phyloP scores from a whole-genome alignment of 2,329 filamentous ascomycete genomes.

The Acrocalymma vagum region DNA sequence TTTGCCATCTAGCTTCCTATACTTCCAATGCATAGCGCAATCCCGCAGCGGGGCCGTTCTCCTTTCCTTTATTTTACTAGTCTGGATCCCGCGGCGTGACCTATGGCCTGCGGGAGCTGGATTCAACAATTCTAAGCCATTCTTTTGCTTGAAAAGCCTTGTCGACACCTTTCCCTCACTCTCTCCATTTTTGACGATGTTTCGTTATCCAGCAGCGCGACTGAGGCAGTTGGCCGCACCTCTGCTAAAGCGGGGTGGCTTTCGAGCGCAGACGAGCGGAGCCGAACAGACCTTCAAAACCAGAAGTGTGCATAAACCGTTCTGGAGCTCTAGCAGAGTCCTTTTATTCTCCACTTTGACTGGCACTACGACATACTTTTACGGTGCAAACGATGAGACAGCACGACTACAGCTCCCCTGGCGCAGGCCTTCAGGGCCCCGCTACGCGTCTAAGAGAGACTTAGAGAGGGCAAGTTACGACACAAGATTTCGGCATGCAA shows the following conservation, averaged over 20 bases:
- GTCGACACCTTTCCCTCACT: slow-evolving; percentile 19
- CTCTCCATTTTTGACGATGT: slow-evolving; percentile 34
- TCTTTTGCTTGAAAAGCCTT: slow-evolving; percentile 20
- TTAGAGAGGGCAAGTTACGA: slow-evolving; percentile 57
- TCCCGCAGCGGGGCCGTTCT: slow-evolving; percentile 24
- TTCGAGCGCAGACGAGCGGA: slow-evolving; percentile 34
- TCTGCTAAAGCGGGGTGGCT: slow-evolving; percentile 34
- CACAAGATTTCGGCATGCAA: not conserved
- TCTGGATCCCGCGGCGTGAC: slow-evolving; percentile 26
- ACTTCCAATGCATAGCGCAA: slow-evolving; percentile 36
- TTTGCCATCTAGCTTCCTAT: slow-evolving; percentile 28
- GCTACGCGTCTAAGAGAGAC: slow-evolving; percentile 59
- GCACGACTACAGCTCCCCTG: slow-evolving; percentile 37
- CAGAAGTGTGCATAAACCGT: slow-evolving; percentile 35
- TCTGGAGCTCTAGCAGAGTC: slow-evolving; percentile 59
- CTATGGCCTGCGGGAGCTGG: slow-evolving; percentile 32
- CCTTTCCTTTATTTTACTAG: slow-evolving; percentile 25
- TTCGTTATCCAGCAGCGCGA: slow-evolving; percentile 38
- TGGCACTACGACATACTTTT: slow-evolving; percentile 61
- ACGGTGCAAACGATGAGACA: slow-evolving; percentile 55
- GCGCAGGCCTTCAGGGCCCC: slow-evolving; percentile 36
- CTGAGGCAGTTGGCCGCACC: slow-evolving; percentile 38
- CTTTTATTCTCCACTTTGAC: slow-evolving; percentile 59
- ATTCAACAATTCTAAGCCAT: slow-evolving; percentile 20
- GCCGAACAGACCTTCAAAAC: slow-evolving; percentile 31